phyloP scores from a whole-genome alignment of 805 yeast species.

The Myxozyma udenii region DNA sequence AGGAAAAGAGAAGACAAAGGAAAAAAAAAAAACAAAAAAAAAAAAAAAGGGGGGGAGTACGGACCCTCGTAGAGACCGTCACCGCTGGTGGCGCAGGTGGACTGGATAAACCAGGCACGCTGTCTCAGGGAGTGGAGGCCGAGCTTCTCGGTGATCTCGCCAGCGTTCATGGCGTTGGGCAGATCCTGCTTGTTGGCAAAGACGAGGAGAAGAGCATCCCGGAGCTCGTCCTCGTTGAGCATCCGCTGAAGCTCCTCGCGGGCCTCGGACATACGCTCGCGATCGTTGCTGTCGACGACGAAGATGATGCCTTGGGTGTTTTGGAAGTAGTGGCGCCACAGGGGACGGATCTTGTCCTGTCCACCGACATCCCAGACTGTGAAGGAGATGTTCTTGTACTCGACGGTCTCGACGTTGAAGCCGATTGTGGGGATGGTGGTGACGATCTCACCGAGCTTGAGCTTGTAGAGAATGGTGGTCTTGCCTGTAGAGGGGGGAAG shows the following conservation, averaged over 20 bases:
- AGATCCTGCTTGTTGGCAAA: conserved; percentile 88
- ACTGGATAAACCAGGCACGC: conserved; percentile 88
- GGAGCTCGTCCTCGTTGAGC: conserved; percentile 77
- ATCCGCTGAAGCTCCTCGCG: conserved; percentile 74
- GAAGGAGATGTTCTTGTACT: conserved; percentile 75
- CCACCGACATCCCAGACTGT: conserved; percentile 97
- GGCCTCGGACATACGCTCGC: conserved; percentile 68
- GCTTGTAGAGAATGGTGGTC: conserved; percentile 69
- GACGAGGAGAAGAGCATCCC: conserved; percentile 72
- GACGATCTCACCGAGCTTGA: conserved; percentile 45
- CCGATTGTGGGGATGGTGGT: conserved; percentile 70
- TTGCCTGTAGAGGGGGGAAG: conserved; percentile 13
- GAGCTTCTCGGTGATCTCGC: conserved; percentile 71
- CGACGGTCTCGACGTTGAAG: conserved; percentile 84
- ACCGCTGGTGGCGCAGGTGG: conserved; percentile 85
- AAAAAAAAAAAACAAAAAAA: background rate
- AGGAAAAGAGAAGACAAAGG: background rate
- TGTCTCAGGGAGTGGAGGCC: conserved; percentile 60
- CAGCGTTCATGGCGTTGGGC: conserved; percentile 67
- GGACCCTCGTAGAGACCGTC: conserved; percentile 81
- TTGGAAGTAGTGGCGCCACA: conserved; percentile 94
- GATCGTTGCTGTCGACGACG: conserved; percentile 82
- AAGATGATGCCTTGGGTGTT: conserved; percentile 89
- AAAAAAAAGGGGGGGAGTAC: background rate
- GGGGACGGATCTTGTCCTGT: conserved; percentile 83